A percentile compares a stretch with the other conserved stretches of the same genome.
Conservation (phyloP, 176 grass and related monocot species). For the Eleusine indica region DNA sequence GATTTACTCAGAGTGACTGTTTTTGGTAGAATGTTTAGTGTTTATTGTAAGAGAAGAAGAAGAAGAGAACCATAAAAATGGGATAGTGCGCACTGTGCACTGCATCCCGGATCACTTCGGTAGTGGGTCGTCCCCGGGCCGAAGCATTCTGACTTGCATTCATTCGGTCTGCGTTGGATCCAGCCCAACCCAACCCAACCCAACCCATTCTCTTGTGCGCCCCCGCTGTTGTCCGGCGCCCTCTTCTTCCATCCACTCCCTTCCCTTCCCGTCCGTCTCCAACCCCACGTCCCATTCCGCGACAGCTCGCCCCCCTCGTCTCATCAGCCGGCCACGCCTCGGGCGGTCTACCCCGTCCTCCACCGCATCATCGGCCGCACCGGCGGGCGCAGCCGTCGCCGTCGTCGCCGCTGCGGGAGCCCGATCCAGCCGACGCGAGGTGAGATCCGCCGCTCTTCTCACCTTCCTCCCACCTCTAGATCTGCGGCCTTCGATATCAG, state of each 20-base stretch:
- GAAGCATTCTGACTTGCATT: not conserved
- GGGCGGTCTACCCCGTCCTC: not conserved
- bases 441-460: conserved; percentile 10
- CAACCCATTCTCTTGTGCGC: not conserved
- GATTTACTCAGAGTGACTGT: too few relatives aligned
- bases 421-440: conserved; percentile 26
- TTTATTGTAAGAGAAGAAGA: too few relatives aligned
- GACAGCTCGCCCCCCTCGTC: not conserved
- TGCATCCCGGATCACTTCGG: not conserved
- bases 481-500: not conserved
- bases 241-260: not conserved
- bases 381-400: not conserved
- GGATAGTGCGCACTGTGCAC: too few relatives aligned
- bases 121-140: not conserved
- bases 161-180: not conserved
- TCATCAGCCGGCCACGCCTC: conserved; percentile 13
- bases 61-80: too few relatives aligned
- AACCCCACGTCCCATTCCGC: not conserved
- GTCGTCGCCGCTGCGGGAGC: not conserved
- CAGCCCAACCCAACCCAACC: not conserved
- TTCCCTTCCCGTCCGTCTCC: not conserved
- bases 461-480: not conserved
- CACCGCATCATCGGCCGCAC: not conserved
- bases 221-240: not conserved
- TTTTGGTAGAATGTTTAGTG: too few relatives aligned